Percentiles rank a stretch among this genome's conserved stretches.
These are phyloP conservation scores for Talaromyces sp. DNA, from an alignment of 2,329 filamentous ascomycete genomes.

Conservation along the genomic window DNA sequence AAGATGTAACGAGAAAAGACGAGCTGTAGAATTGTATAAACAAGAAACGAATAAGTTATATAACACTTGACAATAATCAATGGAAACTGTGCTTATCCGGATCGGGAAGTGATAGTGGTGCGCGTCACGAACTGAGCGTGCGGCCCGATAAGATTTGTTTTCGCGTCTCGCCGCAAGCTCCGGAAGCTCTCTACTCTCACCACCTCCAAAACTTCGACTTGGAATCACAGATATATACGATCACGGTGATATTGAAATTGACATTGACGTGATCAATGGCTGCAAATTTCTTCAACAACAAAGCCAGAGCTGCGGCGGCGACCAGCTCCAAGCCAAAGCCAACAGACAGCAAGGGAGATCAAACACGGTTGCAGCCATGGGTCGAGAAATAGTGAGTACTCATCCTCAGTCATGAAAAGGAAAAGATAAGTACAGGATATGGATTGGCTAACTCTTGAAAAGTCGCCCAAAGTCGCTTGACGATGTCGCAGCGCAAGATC, in stretches of 20 bases:
- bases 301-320: slow-evolving; percentile 68
- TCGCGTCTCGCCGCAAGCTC: slow-evolving; percentile 5
- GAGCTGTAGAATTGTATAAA: slow-evolving; percentile 16
- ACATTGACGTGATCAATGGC: slow-evolving; percentile 38
- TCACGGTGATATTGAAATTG: not conserved
- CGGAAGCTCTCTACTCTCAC: not conserved
- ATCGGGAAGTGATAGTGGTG: slow-evolving; percentile 6
- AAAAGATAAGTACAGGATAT: not conserved
- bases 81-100: not conserved
- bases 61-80: not conserved
- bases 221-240: not conserved
- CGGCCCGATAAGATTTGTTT: not conserved
- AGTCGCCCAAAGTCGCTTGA: slow-evolving; percentile 90
- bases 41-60: not conserved
- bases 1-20: slow-evolving; percentile 31
- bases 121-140: slow-evolving; percentile 4
- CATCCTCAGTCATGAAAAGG: not conserved
- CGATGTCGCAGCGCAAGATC: slow-evolving; percentile 96
- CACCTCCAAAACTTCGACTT: not conserved
- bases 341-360: slow-evolving; percentile 57
- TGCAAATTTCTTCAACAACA: slow-evolving; percentile 93
- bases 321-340: slow-evolving; percentile 63
- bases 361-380: slow-evolving; percentile 76
- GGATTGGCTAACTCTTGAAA: not conserved
- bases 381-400: slow-evolving; percentile 88